phyloP scores from a whole-genome alignment of 2,329 filamentous ascomycete genomes.

The Graphiopsis chlorocephala region DNA sequence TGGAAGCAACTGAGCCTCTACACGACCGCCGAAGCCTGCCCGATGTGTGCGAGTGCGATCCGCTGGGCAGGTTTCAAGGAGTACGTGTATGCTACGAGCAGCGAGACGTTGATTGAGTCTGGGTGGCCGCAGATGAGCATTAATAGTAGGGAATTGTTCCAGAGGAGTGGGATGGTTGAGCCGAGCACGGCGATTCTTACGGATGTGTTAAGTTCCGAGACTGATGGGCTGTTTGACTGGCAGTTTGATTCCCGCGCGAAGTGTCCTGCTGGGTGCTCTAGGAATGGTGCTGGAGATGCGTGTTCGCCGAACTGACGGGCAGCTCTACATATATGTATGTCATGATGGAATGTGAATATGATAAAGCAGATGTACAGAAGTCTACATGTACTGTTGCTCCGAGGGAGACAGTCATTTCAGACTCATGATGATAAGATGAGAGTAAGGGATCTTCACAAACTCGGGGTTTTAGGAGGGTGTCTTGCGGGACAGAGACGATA shows the following conservation, averaged over 20 bases:
- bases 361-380: not conserved
- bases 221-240: conserved; percentile 54
- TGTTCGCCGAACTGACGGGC: not conserved
- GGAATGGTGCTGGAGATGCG: conserved; percentile 1
- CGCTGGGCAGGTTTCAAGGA: conserved; percentile 56
- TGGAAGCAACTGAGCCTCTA: conserved; percentile 52
- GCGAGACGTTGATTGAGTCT: conserved; percentile 44
- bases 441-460: not conserved
- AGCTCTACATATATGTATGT: not conserved
- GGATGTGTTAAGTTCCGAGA: conserved; percentile 51
- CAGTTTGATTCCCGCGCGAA: conserved; percentile 45
- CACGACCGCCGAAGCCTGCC: conserved; percentile 57
- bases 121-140: conserved; percentile 55
- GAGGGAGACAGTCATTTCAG: not conserved
- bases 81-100: conserved; percentile 55
- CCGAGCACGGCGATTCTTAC: conserved; percentile 42
- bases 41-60: conserved; percentile 58
- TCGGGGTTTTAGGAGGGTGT: no score
- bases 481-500: no score
- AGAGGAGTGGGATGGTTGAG: conserved; percentile 40
- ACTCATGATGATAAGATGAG: not conserved
- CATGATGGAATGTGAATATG: not conserved
- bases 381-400: not conserved
- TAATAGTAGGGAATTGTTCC: conserved; percentile 47
- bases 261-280: conserved; percentile 38